Base-by-base conservation (phyloP, 1,284 basidiomycete species). In the Malassezia nana region DNA sequence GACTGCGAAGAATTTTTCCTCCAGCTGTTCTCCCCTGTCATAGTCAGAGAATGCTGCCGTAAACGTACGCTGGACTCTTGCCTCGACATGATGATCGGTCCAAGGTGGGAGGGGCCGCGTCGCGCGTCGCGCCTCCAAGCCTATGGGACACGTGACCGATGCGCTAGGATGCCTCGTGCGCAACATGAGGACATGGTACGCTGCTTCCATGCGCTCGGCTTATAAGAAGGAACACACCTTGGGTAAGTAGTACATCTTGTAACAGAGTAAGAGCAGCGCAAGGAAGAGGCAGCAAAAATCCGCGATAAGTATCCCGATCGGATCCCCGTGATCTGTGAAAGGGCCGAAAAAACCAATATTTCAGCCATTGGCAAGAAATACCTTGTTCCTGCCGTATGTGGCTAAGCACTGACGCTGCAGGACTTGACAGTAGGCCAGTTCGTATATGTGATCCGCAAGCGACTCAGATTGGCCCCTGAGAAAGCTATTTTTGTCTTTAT, bases 321-420 rank as follows among this genome's bases (percentile, higher is more conserved):
- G 63, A 96, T 98, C 75, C 92, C 92, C 26, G 92, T 95, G 61
- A 99, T 99, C 77, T 99, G 94, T 78, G 94, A 99, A 82, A 96
- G 96, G 80, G 92, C 90, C 49, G 92, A 98, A 79, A 84, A 88
- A 74, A 94, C 91, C 53, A 94, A 99, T 77, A 96, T 98, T 74
- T 89, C 91, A 0, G 92, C 90, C 18, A 96, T 99, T 73, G 94
- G 98, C 81, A 99, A 98, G 87, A 99, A 98, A 81, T 99, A 98
- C 70, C 81, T 99, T 42, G 94, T 98, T 3, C 94, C 94, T 49
- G 92, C 90, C 49, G 61, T 63, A 49, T 18, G 58, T 52, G 2
- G 4, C 18, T 13, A 4, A 3, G 41, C 25, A 16, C 12, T 33
- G 2, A 44, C 41, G 8, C 25, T 4, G 26, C 71, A 94, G 87